Conservation (phyloP, 2,329 filamentous ascomycete genomes). For the Hypomyces rosellus region DNA sequence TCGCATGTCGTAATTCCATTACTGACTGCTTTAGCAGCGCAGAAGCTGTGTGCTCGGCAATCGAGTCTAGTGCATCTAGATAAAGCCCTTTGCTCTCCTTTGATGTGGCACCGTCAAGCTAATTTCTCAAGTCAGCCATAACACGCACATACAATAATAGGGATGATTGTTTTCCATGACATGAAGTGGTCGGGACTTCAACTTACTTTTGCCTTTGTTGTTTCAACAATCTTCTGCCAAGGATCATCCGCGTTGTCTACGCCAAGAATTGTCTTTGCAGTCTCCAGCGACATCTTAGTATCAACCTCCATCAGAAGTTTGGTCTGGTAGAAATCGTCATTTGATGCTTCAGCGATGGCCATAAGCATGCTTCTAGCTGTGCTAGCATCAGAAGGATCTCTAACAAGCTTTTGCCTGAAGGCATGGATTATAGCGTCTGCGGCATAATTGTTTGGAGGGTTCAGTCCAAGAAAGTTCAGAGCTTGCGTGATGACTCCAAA, state of each 20-base stretch:
- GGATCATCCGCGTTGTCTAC: constrained; percentile 1
- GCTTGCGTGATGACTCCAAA: constrained; percentile 27
- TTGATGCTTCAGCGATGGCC: constrained; percentile 27
- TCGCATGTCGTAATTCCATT: constrained; percentile 18
- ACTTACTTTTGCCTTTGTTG: constrained; percentile 24
- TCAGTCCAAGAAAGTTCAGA: constrained; percentile 28
- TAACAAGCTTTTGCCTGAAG: constrained; percentile 27
- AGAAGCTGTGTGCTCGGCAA: constrained; percentile 25
- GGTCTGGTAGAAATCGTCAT: constrained; percentile 29
- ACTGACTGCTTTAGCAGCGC: constrained; percentile 20
- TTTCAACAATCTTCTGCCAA: constrained; percentile 15
- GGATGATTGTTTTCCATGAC: not conserved
- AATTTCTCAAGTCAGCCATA: not conserved
- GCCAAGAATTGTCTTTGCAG: constrained; percentile 26
- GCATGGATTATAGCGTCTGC: constrained; percentile 29
- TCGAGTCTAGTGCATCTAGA: constrained; percentile 29
- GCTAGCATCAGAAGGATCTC: constrained; percentile 25
- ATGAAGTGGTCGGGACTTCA: not conserved
- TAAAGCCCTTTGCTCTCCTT: constrained; percentile 25
- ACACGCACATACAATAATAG: not conserved
- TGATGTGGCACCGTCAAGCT: constrained; percentile 22
- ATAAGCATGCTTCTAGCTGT: constrained; percentile 29
- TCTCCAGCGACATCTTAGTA: constrained; percentile 30
- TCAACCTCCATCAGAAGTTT: constrained; percentile 29
- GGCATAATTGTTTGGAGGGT: constrained; percentile 30